Percentiles rank a stretch among this genome's conserved stretches.
These are phyloP conservation scores for Aspergillus haitiensis DNA, from an alignment of 495 filamentous ascomycete species.

Conservation along the genomic window DNA sequence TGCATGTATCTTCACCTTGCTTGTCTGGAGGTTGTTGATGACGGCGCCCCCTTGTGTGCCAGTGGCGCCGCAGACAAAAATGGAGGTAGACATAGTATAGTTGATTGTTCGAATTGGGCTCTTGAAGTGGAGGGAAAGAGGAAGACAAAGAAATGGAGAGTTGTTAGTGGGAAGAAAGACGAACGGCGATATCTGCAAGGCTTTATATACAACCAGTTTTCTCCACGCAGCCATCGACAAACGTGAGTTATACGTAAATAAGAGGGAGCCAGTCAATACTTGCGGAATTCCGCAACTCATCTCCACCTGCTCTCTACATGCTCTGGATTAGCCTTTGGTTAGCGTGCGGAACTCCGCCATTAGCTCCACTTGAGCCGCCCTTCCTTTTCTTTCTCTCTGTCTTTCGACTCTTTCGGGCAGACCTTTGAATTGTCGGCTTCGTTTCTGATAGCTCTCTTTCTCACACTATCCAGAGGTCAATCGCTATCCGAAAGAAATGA, in stretches of 20 bases:
- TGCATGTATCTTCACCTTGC: conserved; percentile 40
- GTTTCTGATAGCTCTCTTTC: background rate
- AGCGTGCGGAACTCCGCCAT: conserved; percentile 38
- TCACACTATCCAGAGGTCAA: background rate
- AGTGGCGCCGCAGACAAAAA: conserved; percentile 51
- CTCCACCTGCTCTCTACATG: background rate
- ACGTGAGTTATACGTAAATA: background rate
- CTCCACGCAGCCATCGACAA: background rate
- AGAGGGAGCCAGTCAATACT: no score
- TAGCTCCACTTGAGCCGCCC: conserved; percentile 1
- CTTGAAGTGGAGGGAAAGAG: background rate
- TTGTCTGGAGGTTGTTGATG: conserved; percentile 37
- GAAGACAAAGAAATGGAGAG: background rate
- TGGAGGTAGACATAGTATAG: conserved; percentile 31
- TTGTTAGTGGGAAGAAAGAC: background rate
- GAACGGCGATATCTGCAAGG: background rate
- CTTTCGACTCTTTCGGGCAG: background rate
- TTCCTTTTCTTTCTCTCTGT: background rate
- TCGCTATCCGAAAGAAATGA: background rate
- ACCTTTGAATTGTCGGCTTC: background rate
- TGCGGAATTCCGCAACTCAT: conserved; percentile 24
- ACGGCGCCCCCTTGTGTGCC: conserved; percentile 51
- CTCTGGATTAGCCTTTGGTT: conserved; percentile 1
- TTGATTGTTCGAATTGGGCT: background rate
- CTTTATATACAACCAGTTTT: background rate